phyloP scores from a whole-genome alignment of 169 alveolate genomes.

The Plasmodium adleri region DNA sequence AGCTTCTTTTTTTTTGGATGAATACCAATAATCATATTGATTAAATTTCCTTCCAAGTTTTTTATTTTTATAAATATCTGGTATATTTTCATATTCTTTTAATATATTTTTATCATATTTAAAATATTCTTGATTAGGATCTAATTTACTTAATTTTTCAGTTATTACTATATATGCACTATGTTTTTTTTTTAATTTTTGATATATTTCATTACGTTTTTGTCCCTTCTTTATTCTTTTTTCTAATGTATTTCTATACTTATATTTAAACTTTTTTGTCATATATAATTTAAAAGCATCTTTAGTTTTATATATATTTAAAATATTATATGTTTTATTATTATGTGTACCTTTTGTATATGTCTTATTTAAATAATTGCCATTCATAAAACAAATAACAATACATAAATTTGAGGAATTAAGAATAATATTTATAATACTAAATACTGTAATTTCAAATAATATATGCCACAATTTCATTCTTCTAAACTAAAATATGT shows the following conservation, averaged over 20 bases:
- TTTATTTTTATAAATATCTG: conserved; percentile 66
- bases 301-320: conserved; percentile 15
- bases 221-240: conserved; percentile 59
- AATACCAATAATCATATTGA: conserved; percentile 73
- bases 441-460: too few relatives aligned
- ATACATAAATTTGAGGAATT: too few relatives aligned
- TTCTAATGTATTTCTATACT: conserved; percentile 60
- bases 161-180: conserved; percentile 75
- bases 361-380: too few relatives aligned
- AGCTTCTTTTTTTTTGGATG: conserved; percentile 70
- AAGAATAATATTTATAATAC: too few relatives aligned
- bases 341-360: background rate
- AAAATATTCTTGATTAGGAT: conserved; percentile 69
- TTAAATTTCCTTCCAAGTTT: conserved; percentile 65
- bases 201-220: conserved; percentile 68
- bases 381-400: too few relatives aligned
- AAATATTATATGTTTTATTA: conserved; percentile 7
- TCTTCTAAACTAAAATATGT: too few relatives aligned
- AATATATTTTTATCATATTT: conserved; percentile 75
- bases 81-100: conserved; percentile 75
- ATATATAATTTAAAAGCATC: conserved; percentile 41
- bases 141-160: conserved; percentile 74
- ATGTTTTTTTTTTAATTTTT: conserved; percentile 71
- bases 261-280: conserved; percentile 69
- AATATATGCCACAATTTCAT: too few relatives aligned